Conservation (phyloP, 2,329 filamentous ascomycete species). For the Annulohypoxylon truncatum region DNA sequence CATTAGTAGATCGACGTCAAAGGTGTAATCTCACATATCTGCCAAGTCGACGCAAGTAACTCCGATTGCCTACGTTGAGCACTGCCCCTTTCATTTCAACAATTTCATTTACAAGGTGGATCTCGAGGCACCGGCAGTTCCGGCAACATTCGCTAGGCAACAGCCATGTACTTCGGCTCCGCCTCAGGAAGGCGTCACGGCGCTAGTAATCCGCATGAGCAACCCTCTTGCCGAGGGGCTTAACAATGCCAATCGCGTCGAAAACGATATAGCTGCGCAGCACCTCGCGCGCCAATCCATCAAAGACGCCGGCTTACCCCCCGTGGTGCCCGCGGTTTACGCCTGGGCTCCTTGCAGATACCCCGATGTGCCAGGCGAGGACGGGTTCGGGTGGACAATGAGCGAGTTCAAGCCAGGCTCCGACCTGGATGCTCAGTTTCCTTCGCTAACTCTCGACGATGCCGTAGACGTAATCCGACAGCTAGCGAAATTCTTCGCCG, state of each 20-base stretch:
- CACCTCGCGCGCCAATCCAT: constrained; percentile 10
- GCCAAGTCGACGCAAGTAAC: constrained; percentile 7
- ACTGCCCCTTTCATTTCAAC: constrained; percentile 17
- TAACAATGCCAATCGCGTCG: constrained; percentile 16
- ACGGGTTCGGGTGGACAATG: constrained; percentile 19
- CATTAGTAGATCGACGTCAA: too few relatives aligned
- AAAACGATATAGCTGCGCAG: constrained; percentile 19
- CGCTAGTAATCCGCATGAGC: constrained; percentile 9
- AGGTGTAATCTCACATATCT: not conserved
- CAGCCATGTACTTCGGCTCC: constrained; percentile 8
- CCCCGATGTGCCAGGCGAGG: constrained; percentile 1
- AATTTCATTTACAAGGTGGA: constrained; percentile 23
- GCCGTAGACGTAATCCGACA: constrained; percentile 4
- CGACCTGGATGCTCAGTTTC: constrained; percentile 7
- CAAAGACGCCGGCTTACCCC: not conserved
- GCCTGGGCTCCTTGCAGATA: constrained; percentile 18
- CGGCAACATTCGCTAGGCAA: not conserved
- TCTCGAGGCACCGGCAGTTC: not conserved
- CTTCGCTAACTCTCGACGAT: not conserved
- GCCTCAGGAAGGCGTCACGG: not conserved
- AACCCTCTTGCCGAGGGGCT: constrained; percentile 17
- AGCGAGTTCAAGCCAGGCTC: constrained; percentile 13
- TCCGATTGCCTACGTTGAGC: constrained; percentile 11
- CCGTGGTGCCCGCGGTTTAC: constrained; percentile 11
- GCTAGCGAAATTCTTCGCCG: constrained; percentile 5